These are phyloP conservation scores for Penicillium sp. DNA, from an alignment of 2,329 filamentous ascomycete genomes.

Conservation along the genomic window DNA sequence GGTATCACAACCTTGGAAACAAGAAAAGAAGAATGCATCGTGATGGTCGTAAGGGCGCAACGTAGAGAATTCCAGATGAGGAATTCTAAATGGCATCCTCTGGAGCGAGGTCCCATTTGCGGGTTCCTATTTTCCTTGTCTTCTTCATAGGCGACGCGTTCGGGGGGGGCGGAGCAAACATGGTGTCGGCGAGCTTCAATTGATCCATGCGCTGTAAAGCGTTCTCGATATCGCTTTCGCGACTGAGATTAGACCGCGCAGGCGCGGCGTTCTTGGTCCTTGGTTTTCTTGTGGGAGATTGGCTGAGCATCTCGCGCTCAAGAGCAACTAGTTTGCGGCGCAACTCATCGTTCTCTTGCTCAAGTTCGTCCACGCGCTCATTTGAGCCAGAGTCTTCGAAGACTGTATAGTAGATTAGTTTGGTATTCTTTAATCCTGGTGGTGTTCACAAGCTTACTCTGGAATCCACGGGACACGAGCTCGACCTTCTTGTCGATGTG, in stretches of 20 bases:
- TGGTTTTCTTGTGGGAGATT: slow-evolving; percentile 63
- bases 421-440: background rate
- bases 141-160: slow-evolving; percentile 40
- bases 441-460: slow-evolving; percentile 34
- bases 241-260: slow-evolving; percentile 31
- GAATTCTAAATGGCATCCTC: slow-evolving; percentile 38
- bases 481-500: slow-evolving; percentile 89
- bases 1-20: background rate
- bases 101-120: slow-evolving; percentile 50
- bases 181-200: slow-evolving; percentile 39
- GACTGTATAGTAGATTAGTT: slow-evolving; percentile 34
- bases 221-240: slow-evolving; percentile 44
- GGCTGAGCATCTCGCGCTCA: slow-evolving; percentile 64
- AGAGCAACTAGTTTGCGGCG: slow-evolving; percentile 65
- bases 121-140: slow-evolving; percentile 46
- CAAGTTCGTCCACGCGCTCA: slow-evolving; percentile 65
- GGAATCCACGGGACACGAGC: slow-evolving; percentile 61
- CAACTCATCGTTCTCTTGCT: slow-evolving; percentile 70
- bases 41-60: slow-evolving; percentile 17
- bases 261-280: slow-evolving; percentile 33
- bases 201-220: slow-evolving; percentile 42
- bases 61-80: background rate
- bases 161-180: slow-evolving; percentile 30
- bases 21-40: slow-evolving; percentile 10
- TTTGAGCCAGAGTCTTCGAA: slow-evolving; percentile 53